Evolutionary conservation across 306 rosid species (phyloP), one percentile per base, ranked within the genome.

Genomic region (Alnus glutinosa): DNA sequence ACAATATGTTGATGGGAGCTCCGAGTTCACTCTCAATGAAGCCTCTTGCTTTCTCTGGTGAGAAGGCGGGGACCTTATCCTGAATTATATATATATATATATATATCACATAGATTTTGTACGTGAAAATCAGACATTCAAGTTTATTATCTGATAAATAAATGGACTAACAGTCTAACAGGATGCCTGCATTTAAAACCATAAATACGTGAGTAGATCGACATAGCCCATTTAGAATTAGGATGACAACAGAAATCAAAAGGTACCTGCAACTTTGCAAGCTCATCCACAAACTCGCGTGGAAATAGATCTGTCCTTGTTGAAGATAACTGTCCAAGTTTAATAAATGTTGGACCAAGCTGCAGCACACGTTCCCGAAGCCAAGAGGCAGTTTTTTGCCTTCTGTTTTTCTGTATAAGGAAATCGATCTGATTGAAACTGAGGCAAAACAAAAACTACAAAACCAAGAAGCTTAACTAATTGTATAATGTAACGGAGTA

Each of bases 41-140:
- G 66, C 88, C 86, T 84, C 57, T 86, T 42, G 96, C 92, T 90
- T 89, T 94, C 81, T 86, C 48, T 61, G 97, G 83, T 19, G 98
- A 94, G 86, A 94, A 94, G 71, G 97, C 96, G 49, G 98, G 98
- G 49, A 94, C 98, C 80, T 78, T 90, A 75, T 94, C 98, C 98
- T 94, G 91, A 37, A 83, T 75, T 32, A 74, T 47, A 75, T 74
- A 83, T 57, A 42, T 77, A 75, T 32, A 74, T 47, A 75, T 74
- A 83, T 57, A 42, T 77, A 75, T 51, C 55, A 77, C 37, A 55
- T 16, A 1, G 28, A 69, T 34, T 11, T 62, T 42, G 28, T 14
- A 32, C 71, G 69, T 78, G 62, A 66, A 55, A 66, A 71, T 74
- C n/a, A 61, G 70, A 30, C 74, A 57, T 44, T 36, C 28, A 23